Conservation (phyloP, 1,139 yeast genomes). For the Sugiyamaella paludigena region DNA sequence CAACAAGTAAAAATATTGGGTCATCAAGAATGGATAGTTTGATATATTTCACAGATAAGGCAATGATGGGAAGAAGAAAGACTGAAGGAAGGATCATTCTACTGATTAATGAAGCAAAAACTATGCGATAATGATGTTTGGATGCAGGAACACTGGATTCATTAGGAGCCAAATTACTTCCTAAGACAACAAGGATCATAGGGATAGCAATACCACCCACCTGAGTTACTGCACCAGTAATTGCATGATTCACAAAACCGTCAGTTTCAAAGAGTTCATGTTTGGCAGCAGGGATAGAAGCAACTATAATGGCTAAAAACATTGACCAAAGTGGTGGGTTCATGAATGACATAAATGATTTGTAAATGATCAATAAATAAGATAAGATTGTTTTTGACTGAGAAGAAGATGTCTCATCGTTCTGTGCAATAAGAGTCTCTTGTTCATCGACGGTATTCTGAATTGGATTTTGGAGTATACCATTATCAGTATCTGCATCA, state of each 20-base stretch:
- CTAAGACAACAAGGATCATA: slow-evolving; percentile 59
- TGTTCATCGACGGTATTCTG: neutral
- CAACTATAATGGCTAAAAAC: slow-evolving; percentile 79
- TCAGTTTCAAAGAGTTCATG: slow-evolving; percentile 57
- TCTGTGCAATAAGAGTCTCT: neutral
- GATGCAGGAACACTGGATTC: slow-evolving; percentile 44
- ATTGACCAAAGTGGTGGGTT: slow-evolving; percentile 95
- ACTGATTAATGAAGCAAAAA: slow-evolving; percentile 65
- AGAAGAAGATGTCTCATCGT: neutral
- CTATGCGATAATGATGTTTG: slow-evolving; percentile 55
- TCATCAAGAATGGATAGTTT: slow-evolving; percentile 73
- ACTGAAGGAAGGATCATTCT: slow-evolving; percentile 77
- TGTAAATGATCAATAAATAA: neutral
- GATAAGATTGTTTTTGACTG: neutral
- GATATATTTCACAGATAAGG: slow-evolving; percentile 62
- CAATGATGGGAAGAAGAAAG: slow-evolving; percentile 63
- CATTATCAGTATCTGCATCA: neutral
- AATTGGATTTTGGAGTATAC: neutral
- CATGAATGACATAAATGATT: slow-evolving; percentile 53
- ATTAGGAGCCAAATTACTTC: slow-evolving; percentile 48
- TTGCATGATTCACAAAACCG: slow-evolving; percentile 72
- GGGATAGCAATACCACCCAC: slow-evolving; percentile 91
- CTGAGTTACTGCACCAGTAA: slow-evolving; percentile 72
- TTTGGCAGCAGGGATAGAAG: slow-evolving; percentile 71
- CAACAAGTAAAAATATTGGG: slow-evolving; percentile 75